Base-by-base conservation (phyloP, 768 basidiomycete genomes). In the Tylopilus balloui region DNA sequence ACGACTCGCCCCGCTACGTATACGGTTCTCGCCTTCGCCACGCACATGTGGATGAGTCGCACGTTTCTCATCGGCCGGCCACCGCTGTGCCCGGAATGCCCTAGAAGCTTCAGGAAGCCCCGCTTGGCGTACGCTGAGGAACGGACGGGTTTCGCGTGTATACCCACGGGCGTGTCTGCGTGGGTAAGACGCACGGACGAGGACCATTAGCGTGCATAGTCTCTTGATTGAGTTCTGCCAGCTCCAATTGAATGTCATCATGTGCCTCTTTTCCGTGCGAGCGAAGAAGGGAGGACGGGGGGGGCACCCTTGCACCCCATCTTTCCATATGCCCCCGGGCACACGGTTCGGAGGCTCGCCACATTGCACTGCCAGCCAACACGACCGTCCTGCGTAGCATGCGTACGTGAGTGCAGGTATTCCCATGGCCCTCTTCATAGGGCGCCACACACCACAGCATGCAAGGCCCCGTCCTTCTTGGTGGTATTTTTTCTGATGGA, bases 181-280 rank as follows among this genome's bases (percentile, higher is more conserved):
- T 58, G 56, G 39, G 56, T 54, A 48, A 42, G 32, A 27, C 32
- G 39, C 35, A 32, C 7, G 21, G 11, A 31, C 17, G 11, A n/a
- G 28, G 28, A 28, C 28, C 11, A 10, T 5, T 8, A 12, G 3
- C 28, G 10, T 12, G 28, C 28, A 25, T 4, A 25, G 24, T 25
- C 24, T 34, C 25, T 19, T 42, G 40, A 51, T 59, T 35, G 52
- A 50, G 61, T 60, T 60, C 52, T 42, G 47, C 52, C 45, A 47
- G 29, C 36, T 44, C 39, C 52, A 54, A 60, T 60, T 63, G 48
- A 52, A 41, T 47, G 54, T 23, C 25, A 27, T 15, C 51, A 49
- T 46, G 55, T 25, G 45, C n/a, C n/a, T n/a, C n/a, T n/a, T n/a
- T n/a, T 53, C 9, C 44, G 42, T 34, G 38, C 27, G 34, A 23